Evolutionary conservation across 257 asterid species (phyloP), one percentile per base, ranked within the genome.

Genomic region (Jacaranda copaia): DNA sequence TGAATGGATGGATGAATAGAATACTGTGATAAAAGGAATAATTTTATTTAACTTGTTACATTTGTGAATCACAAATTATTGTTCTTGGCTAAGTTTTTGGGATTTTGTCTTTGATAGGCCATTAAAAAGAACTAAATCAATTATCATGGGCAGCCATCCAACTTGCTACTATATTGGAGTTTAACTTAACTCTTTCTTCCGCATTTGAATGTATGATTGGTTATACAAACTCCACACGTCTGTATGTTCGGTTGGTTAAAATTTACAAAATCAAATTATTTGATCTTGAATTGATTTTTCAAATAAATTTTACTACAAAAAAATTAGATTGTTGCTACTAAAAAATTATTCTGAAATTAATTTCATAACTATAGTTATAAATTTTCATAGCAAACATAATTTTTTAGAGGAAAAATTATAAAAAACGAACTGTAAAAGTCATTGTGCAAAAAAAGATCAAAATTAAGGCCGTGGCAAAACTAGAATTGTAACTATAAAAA

Each of bases 141-240:
- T 25, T 16, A 67, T 81, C 55, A 81, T 61, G 82, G 82, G n/a
- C 59, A 13, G 65, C 85, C 85, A 73, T 57, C 60, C 80, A 60
- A 51, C 72, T 48, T 38, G 43, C 38, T 48, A 58, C 18, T 38
- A 4, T 53, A 8, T 42, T 53, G 64, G 66, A 59, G 68, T 32
- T 61, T 61, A 53, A 53, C 15, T 53, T 7, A 7, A 7, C 51
- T 45, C 46, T 42, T 42, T 42, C 8, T 5, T 62, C 68, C 48
- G 13, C 46, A 38, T 62, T 62, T 14, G 38, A 35, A 12, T 62
- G 48, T 62, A 35, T 7, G 68, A 62, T 15, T 14, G 15, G 18
- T 60, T 60, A 20, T 25, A 25, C 32, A 25, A 25, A 25, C 32
- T 25, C 32, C 32, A 25, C 32, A 25, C 2, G 2, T 25, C 32